Evolutionary conservation across 2,329 filamentous ascomycete species (phyloP), one percentile per base, ranked within the genome.

Genomic region (Ampelomyces quisqualis): DNA sequence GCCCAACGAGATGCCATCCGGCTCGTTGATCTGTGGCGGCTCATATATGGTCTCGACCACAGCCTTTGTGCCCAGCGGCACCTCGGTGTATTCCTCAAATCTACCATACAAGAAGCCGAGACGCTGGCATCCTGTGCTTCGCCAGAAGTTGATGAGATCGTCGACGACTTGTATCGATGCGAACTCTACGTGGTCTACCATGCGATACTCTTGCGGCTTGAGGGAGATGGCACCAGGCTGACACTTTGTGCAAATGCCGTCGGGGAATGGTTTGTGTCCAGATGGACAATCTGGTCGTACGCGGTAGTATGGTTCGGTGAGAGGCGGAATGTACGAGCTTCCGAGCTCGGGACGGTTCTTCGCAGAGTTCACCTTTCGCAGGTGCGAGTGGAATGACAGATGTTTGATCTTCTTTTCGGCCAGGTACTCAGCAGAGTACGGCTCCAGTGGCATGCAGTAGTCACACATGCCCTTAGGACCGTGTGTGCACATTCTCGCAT

Each of bases 391-490:
- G 72, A 97, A 96, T 0, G 93, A 97, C 19, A 93, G 77, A 69
- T 98, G 95, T 70, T 98, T 98, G 78, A 98, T 96, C 77, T 96
- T 96, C 77, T 91, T 94, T 58, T 98, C 91, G 20, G 82, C 81
- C 13, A 98, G 78, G 59, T 96, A 96, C 40, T 83, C 83, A n/a
- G 85, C 70, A 61, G 94, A 85, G 70, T 95, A 98, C 1, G 93
- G 93, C 62, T 98, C 93, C 35, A 97, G 73, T 0, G 94, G 94
- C 81, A 95, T 95, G 73, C 93, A 98, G 71, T 96, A 94, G 71
- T 98, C 93, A 70, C 93, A 98, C 93, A 98, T 98, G 67, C 93
- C 93, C 71, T 95, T 97, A 36, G 86, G 84, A 1, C 91, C 91
- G 67, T 98, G 93, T 48, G 88, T 85, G 73, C 93, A 98, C 90